Evolutionary conservation across 1,139 yeast species (phyloP), one percentile per base, ranked within the genome.

Genomic region (Geotrichum phurueaensis): DNA sequence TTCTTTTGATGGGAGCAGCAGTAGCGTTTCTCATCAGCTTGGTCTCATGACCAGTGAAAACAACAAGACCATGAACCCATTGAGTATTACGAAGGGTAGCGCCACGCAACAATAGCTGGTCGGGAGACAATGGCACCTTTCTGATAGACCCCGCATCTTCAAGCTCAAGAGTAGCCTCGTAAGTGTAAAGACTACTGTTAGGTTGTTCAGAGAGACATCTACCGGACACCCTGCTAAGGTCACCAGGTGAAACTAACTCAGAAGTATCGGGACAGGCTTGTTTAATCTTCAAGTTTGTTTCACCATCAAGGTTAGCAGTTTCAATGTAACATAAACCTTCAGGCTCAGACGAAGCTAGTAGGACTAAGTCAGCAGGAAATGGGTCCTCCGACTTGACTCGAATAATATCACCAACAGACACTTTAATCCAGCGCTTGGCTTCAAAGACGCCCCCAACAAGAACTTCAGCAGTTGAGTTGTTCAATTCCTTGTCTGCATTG

Each of bases 11-110:
- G 3, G 99, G 99, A 0, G 99, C 87, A 2, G 99, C 97, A 1
- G 98, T 92, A 15, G 99, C 99, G 76, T 95, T 95, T 71, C 99
- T 84, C 99, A 95, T 94, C 66, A 95, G 80, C 71, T 95, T 95
- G 0, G 99, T 94, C 75, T 95, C 99, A 73, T 95, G 99, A 31
- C 99, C 99, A 0, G 99, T 95, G 72, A 94, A 95, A 1, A 94
- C 84, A 1, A 89, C 97, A 54, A 91, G 80, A 33, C 99, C 99
- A 68, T 90, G 91, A 54, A 95, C 84, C 97, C 97, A 95, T 56
- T 86, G 90, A 0, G 99, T 95, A 70, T 95, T 95, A 74, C 97
- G 82, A 65, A 95, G 79, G 5, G 96, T 90, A 12, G 99, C 99
- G 64, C 99, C 99, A 77, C 99, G 83, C 62, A 95, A 78, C 55